Conservation (phyloP, 768 basidiomycete genomes). For the Tricholoma saponaceum region DNA sequence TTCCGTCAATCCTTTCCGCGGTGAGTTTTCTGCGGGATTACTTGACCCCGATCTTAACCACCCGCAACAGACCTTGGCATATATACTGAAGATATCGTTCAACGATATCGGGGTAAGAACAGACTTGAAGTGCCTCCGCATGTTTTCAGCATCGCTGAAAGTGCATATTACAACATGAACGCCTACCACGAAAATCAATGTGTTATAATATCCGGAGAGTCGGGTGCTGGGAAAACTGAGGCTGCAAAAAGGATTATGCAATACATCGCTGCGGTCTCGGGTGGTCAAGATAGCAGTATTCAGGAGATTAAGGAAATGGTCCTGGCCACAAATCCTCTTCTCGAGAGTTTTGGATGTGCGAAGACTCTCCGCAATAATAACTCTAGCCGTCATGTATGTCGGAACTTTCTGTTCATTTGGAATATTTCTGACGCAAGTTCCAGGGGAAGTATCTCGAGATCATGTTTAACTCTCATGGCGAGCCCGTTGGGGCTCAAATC, state of each 20-base stretch:
- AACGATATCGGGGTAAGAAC: conserved; percentile 92
- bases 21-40: conserved; percentile 33
- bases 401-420: background rate
- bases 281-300: conserved; percentile 83
- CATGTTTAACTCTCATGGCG: conserved; percentile 93
- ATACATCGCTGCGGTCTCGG: conserved; percentile 96
- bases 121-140: conserved; percentile 97
- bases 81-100: conserved; percentile 87
- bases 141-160: conserved; percentile 96
- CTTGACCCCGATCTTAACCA: conserved; percentile 1
- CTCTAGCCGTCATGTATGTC: conserved; percentile 91
- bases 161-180: conserved; percentile 98
- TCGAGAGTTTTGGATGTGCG: conserved; percentile 98
- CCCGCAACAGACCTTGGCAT: conserved; percentile 81
- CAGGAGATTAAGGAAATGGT: conserved; percentile 99
- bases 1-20: conserved; percentile 98
- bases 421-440: conserved; percentile 13
- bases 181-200: conserved; percentile 99
- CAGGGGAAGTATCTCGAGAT: conserved; percentile 99
- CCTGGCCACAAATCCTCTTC: conserved; percentile 91
- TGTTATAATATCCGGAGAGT: conserved; percentile 99
- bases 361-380: conserved; percentile 99
- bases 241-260: conserved; percentile 99
- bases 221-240: conserved; percentile 98
- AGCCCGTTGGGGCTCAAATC: conserved; percentile 96